Evolutionary conservation across 257 asterid species (phyloP).

Genomic region (Catharanthus roseus): DNA sequence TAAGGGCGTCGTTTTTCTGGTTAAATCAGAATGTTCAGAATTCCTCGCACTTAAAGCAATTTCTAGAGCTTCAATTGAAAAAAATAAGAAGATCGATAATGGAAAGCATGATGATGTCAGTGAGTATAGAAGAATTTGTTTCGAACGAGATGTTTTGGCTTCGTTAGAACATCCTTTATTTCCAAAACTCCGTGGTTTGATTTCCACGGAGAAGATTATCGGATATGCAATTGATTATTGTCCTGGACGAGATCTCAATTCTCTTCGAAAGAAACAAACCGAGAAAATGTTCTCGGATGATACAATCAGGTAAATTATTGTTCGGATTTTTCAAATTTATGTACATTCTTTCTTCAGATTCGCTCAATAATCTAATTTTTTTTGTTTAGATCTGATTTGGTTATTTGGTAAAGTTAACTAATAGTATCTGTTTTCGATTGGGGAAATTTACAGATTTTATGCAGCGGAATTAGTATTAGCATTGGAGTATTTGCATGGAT

Average conservation of each 20-base stretch:
- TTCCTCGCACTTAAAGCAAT: conserved; percentile 71
- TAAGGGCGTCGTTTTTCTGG: conserved; percentile 83
- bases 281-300: conserved; percentile 97
- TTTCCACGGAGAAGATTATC: conserved; percentile 59
- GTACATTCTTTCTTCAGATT: too few relatives aligned
- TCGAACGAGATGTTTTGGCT: conserved; percentile 58
- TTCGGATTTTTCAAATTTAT: too few relatives aligned
- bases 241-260: conserved; percentile 82
- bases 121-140: conserved; percentile 51
- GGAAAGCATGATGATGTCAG: background rate
- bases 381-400: background rate
- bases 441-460: conserved; percentile 51
- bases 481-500: conserved; percentile 72
- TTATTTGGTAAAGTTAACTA: too few relatives aligned
- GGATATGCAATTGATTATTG: conserved; percentile 94
- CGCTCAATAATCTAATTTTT: too few relatives aligned
- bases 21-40: conserved; percentile 42
- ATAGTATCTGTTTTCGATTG: too few relatives aligned
- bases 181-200: conserved; percentile 76
- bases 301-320: conserved; percentile 53
- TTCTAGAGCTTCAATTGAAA: conserved; percentile 55
- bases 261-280: conserved; percentile 59
- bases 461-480: conserved; percentile 87
- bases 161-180: conserved; percentile 64
- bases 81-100: conserved; percentile 20